A percentile compares a stretch with the other conserved stretches of the same genome.
Conservation (phyloP, 805 yeast genomes). For the Candida bentonensis region DNA sequence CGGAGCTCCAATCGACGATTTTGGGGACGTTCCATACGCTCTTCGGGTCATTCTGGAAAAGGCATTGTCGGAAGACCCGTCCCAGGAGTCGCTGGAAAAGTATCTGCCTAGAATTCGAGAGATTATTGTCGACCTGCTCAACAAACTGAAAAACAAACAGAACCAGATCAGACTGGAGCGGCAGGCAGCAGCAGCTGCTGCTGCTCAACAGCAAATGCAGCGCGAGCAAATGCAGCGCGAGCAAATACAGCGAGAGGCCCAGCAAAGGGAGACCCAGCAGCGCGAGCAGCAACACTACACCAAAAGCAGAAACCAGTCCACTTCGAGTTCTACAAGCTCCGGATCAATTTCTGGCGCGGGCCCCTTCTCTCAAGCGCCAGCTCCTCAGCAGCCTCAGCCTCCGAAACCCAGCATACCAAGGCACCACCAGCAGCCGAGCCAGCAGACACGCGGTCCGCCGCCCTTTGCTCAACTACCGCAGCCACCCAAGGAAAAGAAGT, state of each 20-base stretch:
- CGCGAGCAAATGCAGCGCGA: constrained; percentile 4
- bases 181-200: constrained; percentile 8
- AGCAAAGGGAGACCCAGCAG: neutral
- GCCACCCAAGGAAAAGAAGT: neutral
- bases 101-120: constrained; percentile 77
- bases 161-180: constrained; percentile 26
- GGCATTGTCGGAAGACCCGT: constrained; percentile 73
- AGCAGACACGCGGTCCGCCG: neutral
- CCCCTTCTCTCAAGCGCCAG: constrained; percentile 5
- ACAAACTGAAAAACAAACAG: constrained; percentile 71
- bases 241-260: constrained; percentile 2
- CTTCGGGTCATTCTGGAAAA: constrained; percentile 69
- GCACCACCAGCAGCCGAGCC: neutral
- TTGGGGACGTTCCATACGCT: constrained; percentile 83
- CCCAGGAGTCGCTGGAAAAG: constrained; percentile 65
- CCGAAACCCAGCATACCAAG: constrained; percentile 2
- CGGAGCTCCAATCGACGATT: constrained; percentile 63
- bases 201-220: constrained; percentile 6
- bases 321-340: neutral
- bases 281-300: no score
- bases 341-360: neutral
- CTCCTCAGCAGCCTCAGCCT: constrained; percentile 1
- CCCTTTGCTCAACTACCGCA: neutral
- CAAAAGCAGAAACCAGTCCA: neutral
- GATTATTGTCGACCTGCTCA: constrained; percentile 67